Percentiles rank a stretch among this genome's conserved stretches.
Evolutionary conservation across 768 basidiomycete species (phyloP).

Genomic region (Dendrothele bispora): DNA sequence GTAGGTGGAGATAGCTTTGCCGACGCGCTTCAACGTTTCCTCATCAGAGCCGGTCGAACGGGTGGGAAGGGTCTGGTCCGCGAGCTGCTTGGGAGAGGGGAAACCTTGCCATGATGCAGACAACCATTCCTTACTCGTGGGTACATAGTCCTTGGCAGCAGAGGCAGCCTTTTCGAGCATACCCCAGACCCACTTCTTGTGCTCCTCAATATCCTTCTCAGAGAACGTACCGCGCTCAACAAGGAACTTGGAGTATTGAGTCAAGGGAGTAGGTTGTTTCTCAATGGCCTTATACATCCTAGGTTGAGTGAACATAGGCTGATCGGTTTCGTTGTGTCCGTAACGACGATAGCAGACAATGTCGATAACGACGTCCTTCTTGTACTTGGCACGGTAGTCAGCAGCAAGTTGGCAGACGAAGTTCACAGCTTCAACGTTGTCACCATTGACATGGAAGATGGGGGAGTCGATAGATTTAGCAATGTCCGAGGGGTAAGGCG

Average conservation of each 20-base stretch:
- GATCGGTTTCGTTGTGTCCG: constrained; percentile 99
- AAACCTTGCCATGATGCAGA: constrained; percentile 98
- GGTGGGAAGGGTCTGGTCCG: constrained; percentile 89
- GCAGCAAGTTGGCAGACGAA: constrained; percentile 98
- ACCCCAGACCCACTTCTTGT: constrained; percentile 99
- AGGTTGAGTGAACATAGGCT: constrained; percentile 98
- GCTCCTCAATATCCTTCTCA: constrained; percentile 94
- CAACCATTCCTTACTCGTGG: constrained; percentile 94
- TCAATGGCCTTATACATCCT: constrained; percentile 98
- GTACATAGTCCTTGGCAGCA: constrained; percentile 94
- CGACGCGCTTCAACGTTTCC: constrained; percentile 78
- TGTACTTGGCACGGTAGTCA: constrained; percentile 97
- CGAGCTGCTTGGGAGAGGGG: constrained; percentile 94
- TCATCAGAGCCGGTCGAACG: constrained; percentile 81
- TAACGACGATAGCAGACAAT: constrained; percentile 98
- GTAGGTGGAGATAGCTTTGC: constrained; percentile 83
- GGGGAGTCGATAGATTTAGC: constrained; percentile 98
- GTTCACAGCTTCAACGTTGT: constrained; percentile 97
- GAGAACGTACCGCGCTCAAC: constrained; percentile 92
- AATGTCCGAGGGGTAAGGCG: constrained; percentile 96
- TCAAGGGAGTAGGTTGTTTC: constrained; percentile 89
- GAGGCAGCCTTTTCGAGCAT: constrained; percentile 96
- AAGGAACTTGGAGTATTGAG: constrained; percentile 90
- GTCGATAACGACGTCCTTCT: constrained; percentile 98
- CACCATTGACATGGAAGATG: constrained; percentile 99